phyloP scores from a whole-genome alignment of 495 filamentous ascomycete genomes.

The Chaetomium fimeti region DNA sequence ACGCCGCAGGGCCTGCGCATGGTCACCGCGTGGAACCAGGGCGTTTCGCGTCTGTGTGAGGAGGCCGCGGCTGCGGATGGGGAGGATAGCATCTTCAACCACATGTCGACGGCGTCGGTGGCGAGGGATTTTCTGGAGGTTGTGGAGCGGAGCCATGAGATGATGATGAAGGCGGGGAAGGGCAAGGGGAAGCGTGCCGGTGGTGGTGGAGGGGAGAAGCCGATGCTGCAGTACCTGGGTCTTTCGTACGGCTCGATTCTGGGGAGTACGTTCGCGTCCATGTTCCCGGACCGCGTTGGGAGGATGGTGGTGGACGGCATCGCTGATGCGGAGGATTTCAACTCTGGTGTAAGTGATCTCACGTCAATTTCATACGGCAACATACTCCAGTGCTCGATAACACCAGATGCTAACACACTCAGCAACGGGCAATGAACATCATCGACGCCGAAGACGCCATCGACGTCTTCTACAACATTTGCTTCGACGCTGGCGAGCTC shows the following conservation, averaged over 20 bases:
- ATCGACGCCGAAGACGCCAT: constrained; percentile 52
- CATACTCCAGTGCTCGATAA: not conserved
- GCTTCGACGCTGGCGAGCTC: constrained; percentile 44
- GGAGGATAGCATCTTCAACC: constrained; percentile 13
- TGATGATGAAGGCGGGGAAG: not conserved
- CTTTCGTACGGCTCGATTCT: constrained; percentile 63
- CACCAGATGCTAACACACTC: not conserved
- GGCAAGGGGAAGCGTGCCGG: not conserved
- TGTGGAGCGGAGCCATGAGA: constrained; percentile 24
- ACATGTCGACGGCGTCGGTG: constrained; percentile 34
- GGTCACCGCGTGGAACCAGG: not conserved
- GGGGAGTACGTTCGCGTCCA: constrained; percentile 52
- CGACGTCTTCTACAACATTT: constrained; percentile 49
- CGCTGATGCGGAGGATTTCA: constrained; percentile 39
- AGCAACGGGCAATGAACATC: constrained; percentile 45
- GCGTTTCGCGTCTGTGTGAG: constrained; percentile 11
- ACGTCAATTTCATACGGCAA: no score
- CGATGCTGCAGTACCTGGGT: constrained; percentile 52
- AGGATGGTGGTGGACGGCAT: constrained; percentile 43
- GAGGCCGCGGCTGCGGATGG: not conserved
- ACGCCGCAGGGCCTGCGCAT: not conserved
- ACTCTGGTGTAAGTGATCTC: constrained; percentile 8
- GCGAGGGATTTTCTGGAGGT: constrained; percentile 46
- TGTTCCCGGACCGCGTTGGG: constrained; percentile 46
- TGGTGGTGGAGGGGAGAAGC: not conserved